A percentile compares a stretch with the other conserved stretches of the same genome.
These are phyloP conservation scores for Cruciata laevipes DNA, from an alignment of 257 asterid species.

Conservation along the genomic window DNA sequence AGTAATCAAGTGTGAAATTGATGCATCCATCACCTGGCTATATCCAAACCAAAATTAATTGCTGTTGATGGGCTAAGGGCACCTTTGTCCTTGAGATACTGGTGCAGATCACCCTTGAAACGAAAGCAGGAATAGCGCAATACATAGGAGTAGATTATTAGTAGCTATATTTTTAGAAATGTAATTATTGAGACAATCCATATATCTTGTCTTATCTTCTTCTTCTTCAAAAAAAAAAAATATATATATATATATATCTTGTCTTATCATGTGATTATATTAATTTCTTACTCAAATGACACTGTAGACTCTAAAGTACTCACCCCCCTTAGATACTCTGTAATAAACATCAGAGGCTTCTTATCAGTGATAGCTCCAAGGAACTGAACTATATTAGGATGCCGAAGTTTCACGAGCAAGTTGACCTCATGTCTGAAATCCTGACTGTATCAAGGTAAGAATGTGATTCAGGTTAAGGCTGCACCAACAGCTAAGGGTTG, in stretches of 20 bases:
- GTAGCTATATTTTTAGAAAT: no score
- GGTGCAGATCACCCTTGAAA: slow-evolving; percentile 92
- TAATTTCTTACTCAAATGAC: slow-evolving; percentile 1
- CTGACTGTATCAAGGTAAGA: slow-evolving; percentile 53
- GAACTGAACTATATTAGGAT: slow-evolving; percentile 96
- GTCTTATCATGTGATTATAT: background rate
- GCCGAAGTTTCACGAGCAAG: slow-evolving; percentile 97
- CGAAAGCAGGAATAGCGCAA: background rate
- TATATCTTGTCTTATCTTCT: no score
- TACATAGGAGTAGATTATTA: background rate
- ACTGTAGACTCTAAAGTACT: slow-evolving; percentile 25
- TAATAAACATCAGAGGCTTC: slow-evolving; percentile 91
- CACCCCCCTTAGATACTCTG: slow-evolving; percentile 96
- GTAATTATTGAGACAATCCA: slow-evolving; percentile 5
- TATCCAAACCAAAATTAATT: slow-evolving; percentile 82
- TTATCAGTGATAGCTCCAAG: slow-evolving; percentile 94
- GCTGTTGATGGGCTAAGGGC: slow-evolving; percentile 74
- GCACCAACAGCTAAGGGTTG: background rate
- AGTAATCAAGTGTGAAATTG: slow-evolving; percentile 70
- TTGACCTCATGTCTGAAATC: slow-evolving; percentile 98
- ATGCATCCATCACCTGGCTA: slow-evolving; percentile 61
- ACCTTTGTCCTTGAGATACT: slow-evolving; percentile 86
- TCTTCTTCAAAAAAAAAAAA: no score
- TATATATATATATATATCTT: no score
- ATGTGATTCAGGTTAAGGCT: slow-evolving; percentile 5